Evolutionary conservation across 371 early-diverging fungal genomes (phyloP).

Genomic region (Lichtheimia ramosa): DNA sequence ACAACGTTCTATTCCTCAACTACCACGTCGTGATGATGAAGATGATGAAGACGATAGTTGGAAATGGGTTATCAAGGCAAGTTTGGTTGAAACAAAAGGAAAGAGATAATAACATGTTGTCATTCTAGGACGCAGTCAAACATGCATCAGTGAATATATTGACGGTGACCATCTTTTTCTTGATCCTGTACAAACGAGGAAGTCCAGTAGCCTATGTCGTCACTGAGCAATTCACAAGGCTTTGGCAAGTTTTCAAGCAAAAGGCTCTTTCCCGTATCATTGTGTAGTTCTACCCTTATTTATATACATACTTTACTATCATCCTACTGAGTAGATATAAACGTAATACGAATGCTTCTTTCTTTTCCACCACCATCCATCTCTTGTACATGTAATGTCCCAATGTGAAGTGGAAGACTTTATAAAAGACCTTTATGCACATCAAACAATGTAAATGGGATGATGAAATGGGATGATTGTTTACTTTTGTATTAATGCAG

Average conservation of each 20-base stretch:
- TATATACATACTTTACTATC: background rate
- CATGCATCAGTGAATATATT: constrained; percentile 41
- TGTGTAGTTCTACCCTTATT: constrained; percentile 5
- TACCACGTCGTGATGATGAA: background rate
- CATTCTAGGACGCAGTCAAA: constrained; percentile 28
- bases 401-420: too few species aligned
- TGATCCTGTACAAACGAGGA: constrained; percentile 35
- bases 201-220: constrained; percentile 32
- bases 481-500: background rate
- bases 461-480: constrained; percentile 1
- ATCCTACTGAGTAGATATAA: background rate
- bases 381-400: too few species aligned
- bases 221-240: constrained; percentile 8
- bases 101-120: background rate
- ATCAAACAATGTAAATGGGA: too few species aligned
- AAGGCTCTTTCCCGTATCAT: constrained; percentile 7
- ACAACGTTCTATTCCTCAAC: background rate
- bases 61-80: constrained; percentile 41
- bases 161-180: constrained; percentile 31
- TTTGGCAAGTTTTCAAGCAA: constrained; percentile 8
- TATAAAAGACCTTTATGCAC: too few species aligned
- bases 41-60: constrained; percentile 23
- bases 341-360: too few species aligned
- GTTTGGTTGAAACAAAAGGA: background rate
- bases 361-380: too few species aligned